phyloP scores from a whole-genome alignment of 2,329 filamentous ascomycete genomes.

The Xenoacremonium recifei region DNA sequence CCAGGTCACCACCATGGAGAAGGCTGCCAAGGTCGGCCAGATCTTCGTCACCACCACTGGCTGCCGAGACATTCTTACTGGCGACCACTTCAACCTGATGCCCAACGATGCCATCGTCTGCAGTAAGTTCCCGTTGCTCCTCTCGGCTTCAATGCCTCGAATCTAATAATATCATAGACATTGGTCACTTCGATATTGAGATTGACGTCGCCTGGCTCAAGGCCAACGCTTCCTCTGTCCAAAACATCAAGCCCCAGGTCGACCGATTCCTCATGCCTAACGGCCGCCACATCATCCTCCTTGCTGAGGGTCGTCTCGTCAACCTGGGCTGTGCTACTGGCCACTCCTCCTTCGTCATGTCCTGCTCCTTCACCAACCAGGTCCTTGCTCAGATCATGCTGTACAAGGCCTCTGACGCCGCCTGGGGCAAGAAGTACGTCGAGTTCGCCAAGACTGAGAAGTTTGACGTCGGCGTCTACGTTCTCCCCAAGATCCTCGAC shows the following conservation, averaged over 20 bases:
- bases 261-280: conserved; percentile 94
- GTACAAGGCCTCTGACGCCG: conserved; percentile 87
- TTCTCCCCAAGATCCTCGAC: conserved; percentile 94
- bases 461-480: conserved; percentile 90
- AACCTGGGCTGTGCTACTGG: conserved; percentile 99
- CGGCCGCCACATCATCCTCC: conserved; percentile 96
- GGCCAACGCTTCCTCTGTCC: conserved; percentile 86
- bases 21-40: conserved; percentile 83
- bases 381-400: conserved; percentile 98
- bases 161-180: conserved; percentile 54
- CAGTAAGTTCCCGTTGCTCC: conserved; percentile 55
- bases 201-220: conserved; percentile 99
- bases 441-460: conserved; percentile 93
- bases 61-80: conserved; percentile 95
- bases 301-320: conserved; percentile 97
- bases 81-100: conserved; percentile 92
- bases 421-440: conserved; percentile 89
- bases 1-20: conserved; percentile 98
- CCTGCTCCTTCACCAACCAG: conserved; percentile 99
- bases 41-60: conserved; percentile 99
- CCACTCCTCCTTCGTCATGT: conserved; percentile 99
- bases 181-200: conserved; percentile 99
- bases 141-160: neutral
- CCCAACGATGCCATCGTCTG: conserved; percentile 97
- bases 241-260: conserved; percentile 99